Evolutionary conservation across 1,139 yeast genomes (phyloP).

Genomic region (Nematodospora anomalae): DNA sequence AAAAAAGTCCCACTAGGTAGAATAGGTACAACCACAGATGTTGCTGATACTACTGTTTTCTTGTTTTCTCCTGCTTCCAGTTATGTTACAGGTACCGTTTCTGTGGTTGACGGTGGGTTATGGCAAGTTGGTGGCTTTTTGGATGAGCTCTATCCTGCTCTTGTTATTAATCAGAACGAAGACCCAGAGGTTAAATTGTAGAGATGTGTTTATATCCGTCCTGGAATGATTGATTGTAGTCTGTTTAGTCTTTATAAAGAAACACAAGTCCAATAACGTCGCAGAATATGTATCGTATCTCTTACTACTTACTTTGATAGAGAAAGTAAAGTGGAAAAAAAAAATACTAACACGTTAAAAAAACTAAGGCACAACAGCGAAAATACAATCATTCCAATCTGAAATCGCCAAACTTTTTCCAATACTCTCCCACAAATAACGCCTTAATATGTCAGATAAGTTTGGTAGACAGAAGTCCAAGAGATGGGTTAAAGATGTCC

Average conservation of each 20-base stretch:
- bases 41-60: slow-evolving; percentile 86
- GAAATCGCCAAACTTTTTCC: no score
- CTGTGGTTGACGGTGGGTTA: slow-evolving; percentile 86
- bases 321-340: no score
- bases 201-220: no score
- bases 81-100: slow-evolving; percentile 74
- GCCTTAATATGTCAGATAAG: slow-evolving; percentile 47
- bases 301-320: no score
- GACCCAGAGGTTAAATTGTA: slow-evolving; percentile 22
- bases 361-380: no score
- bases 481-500: slow-evolving; percentile 58
- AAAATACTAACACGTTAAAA: no score
- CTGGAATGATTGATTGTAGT: no score
- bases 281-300: no score
- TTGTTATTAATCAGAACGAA: slow-evolving; percentile 27
- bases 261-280: no score
- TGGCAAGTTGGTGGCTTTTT: slow-evolving; percentile 71
- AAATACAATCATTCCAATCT: no score
- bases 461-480: slow-evolving; percentile 60
- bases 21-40: slow-evolving; percentile 71
- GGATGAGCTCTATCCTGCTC: slow-evolving; percentile 37
- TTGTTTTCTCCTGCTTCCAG: slow-evolving; percentile 80
- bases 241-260: no score
- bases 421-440: no score
- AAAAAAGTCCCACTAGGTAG: slow-evolving; percentile 72